phyloP scores from a whole-genome alignment of 139 green algal species.

The Raphidocelis subcapitata region DNA sequence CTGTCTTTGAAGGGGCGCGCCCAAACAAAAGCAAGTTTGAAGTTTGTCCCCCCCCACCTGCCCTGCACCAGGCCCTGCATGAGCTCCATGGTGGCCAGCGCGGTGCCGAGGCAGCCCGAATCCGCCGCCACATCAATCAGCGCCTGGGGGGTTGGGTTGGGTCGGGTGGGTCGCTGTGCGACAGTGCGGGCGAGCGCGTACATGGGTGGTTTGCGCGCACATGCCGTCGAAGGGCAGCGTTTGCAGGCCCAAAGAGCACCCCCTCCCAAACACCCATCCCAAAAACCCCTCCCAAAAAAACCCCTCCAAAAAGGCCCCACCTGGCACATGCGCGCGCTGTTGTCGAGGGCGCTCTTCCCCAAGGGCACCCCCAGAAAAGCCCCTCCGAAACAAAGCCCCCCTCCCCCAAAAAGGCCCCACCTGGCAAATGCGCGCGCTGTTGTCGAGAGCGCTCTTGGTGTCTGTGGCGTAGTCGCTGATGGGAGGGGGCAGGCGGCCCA shows the following conservation, averaged over 20 bases:
- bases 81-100: slow-evolving; percentile 75
- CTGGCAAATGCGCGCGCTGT: slow-evolving; percentile 86
- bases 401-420: not conserved
- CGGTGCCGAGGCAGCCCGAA: slow-evolving; percentile 75
- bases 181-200: too few species aligned
- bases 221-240: not conserved
- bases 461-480: slow-evolving; percentile 97
- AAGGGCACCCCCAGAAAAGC: not conserved
- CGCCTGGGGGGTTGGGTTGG: slow-evolving; percentile 50
- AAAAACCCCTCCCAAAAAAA: not conserved
- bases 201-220: slow-evolving; percentile 49
- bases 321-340: slow-evolving; percentile 86
- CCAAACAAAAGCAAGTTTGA: too few species aligned
- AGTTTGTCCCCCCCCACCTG: too few species aligned
- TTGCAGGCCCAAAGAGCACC: not conserved
- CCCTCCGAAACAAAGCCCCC: not conserved
- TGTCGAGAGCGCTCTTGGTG: slow-evolving; percentile 91
- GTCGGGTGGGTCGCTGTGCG: slow-evolving; percentile 4
- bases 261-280: not conserved
- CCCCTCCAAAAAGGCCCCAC: not conserved
- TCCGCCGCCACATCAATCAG: slow-evolving; percentile 88
- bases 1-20: too few species aligned
- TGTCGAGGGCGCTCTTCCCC: slow-evolving; percentile 62
- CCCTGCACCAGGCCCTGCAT: slow-evolving; percentile 91
- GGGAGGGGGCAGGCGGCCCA: slow-evolving; percentile 70